Evolutionary conservation across 2,329 filamentous ascomycete species (phyloP).

Genomic region (Colletotrichum horii): DNA sequence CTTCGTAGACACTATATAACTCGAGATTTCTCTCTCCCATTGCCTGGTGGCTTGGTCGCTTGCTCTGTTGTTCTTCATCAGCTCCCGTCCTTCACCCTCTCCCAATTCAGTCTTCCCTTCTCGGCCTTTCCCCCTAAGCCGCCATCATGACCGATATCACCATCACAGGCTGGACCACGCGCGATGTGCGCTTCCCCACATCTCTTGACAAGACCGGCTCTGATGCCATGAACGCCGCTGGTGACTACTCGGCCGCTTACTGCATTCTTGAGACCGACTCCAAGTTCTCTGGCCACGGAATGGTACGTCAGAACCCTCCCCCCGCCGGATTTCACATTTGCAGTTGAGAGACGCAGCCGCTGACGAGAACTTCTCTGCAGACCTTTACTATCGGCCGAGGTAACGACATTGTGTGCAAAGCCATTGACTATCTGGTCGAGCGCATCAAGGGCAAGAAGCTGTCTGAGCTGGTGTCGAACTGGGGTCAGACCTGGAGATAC

Average conservation of each 20-base stretch:
- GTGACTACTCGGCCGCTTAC: conserved; percentile 94
- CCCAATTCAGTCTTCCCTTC: neutral
- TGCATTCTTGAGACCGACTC: conserved; percentile 88
- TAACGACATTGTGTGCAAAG: conserved; percentile 89
- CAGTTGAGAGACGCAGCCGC: neutral
- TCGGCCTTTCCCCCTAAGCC: neutral
- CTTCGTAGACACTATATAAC: conserved; percentile 13
- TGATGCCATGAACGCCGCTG: conserved; percentile 94
- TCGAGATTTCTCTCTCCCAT: neutral
- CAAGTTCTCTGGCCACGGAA: conserved; percentile 74
- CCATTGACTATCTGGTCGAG: conserved; percentile 79
- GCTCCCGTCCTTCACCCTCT: neutral
- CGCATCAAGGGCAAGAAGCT: conserved; percentile 79
- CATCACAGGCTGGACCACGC: conserved; percentile 74
- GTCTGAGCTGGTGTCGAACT: conserved; percentile 77
- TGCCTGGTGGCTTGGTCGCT: neutral
- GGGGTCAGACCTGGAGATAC: conserved; percentile 89
- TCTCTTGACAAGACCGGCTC: conserved; percentile 96
- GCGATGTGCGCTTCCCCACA: conserved; percentile 84
- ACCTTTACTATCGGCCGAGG: conserved; percentile 87
- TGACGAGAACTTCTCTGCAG: conserved; percentile 31
- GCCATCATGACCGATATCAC: conserved; percentile 62
- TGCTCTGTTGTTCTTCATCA: neutral
- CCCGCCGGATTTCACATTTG: neutral
- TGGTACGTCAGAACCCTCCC: conserved; percentile 57